These are phyloP conservation scores for Hanseniaspora valbyensis DNA, from an alignment of 805 yeast species.

Conservation along the genomic window DNA sequence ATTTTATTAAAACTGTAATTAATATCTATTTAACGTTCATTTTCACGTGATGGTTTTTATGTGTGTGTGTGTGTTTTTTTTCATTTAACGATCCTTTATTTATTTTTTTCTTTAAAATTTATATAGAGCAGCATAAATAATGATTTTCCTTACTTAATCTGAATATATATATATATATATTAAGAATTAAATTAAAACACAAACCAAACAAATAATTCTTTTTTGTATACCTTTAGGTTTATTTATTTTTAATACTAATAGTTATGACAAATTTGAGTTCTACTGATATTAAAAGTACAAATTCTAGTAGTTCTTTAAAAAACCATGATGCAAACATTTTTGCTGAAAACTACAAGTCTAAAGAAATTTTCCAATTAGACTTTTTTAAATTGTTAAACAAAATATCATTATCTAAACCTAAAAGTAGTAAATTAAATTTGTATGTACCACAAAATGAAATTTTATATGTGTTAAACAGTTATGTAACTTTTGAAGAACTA, in stretches of 20 bases:
- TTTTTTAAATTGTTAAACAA: background rate
- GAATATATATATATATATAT: no score
- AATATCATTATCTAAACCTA: background rate
- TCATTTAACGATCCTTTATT: background rate
- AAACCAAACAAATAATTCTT: no score
- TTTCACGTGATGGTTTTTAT: background rate
- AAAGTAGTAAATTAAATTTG: background rate
- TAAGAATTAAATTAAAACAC: no score
- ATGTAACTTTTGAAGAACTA: conserved; percentile 3
- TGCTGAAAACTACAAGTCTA: background rate
- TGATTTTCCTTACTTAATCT: no score
- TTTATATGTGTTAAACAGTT: conserved; percentile 1
- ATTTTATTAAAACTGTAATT: no score
- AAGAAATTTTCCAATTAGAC: background rate
- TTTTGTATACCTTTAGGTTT: no score
- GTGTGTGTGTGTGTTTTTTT: background rate
- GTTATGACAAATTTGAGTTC: no score
- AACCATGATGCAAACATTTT: background rate
- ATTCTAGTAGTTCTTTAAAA: background rate
- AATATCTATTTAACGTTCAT: background rate
- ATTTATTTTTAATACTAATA: no score
- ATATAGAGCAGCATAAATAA: no score
- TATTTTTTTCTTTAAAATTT: background rate
- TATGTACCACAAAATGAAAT: conserved; percentile 6
- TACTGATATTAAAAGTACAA: background rate